Conservation (phyloP, 208 protist species). For the Leishmania lainsoni region DNA sequence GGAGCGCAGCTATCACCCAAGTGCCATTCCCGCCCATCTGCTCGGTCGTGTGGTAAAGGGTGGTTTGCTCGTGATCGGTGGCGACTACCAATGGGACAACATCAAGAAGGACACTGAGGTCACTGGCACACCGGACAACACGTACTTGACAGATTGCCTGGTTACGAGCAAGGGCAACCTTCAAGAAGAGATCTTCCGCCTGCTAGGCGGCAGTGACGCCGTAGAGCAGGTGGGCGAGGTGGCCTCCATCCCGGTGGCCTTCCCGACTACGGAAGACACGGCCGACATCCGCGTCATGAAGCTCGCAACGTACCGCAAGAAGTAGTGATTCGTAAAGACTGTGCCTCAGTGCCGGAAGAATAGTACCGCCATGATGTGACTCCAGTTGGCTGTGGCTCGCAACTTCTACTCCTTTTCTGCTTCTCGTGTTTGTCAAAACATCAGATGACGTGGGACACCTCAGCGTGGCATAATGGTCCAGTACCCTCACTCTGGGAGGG, state of each 20-base stretch:
- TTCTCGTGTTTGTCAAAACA: not conserved
- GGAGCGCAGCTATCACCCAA: slow-evolving; percentile 81
- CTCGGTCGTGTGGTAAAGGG: slow-evolving; percentile 59
- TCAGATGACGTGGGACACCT: not conserved
- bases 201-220: slow-evolving; percentile 55
- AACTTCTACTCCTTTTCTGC: not conserved
- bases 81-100: slow-evolving; percentile 65
- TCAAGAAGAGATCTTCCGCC: slow-evolving; percentile 59
- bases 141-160: slow-evolving; percentile 44
- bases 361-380: not conserved
- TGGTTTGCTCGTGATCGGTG: slow-evolving; percentile 78
- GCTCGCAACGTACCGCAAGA: slow-evolving; percentile 71
- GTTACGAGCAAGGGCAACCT: slow-evolving; percentile 27
- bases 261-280: slow-evolving; percentile 45
- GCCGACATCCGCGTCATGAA: slow-evolving; percentile 50
- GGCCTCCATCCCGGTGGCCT: slow-evolving; percentile 61
- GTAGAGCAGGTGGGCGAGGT: slow-evolving; percentile 73
- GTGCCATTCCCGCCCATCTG: slow-evolving; percentile 71
- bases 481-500: not conserved
- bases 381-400: not conserved
- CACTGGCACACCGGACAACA: slow-evolving; percentile 40
- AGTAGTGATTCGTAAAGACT: slow-evolving; percentile 26
- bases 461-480: not conserved
- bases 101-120: slow-evolving; percentile 36
- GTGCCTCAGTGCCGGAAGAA: not conserved